Conservation (phyloP, 768 basidiomycete species). For the Cantharellus anzutake region DNA sequence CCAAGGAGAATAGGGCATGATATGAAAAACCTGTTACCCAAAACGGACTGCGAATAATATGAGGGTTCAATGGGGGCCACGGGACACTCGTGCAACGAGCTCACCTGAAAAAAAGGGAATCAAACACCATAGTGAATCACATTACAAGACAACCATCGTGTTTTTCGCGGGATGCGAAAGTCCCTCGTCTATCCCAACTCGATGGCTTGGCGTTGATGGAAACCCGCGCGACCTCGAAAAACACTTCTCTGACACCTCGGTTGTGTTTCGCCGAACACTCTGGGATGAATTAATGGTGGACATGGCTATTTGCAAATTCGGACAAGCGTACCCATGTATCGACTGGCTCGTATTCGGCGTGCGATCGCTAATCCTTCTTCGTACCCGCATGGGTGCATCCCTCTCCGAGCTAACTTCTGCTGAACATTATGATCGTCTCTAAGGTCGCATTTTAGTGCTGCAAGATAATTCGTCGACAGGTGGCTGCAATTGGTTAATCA, state of each 20-base stretch:
- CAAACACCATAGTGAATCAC: not conserved
- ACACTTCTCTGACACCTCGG: slow-evolving; percentile 83
- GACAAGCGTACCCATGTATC: slow-evolving; percentile 64
- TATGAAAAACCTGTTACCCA: too few relatives aligned
- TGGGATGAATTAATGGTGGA: slow-evolving; percentile 16
- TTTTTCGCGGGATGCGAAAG: not conserved
- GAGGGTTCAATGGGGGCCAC: too few relatives aligned
- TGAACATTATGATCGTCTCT: slow-evolving; percentile 59
- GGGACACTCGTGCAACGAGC: too few relatives aligned
- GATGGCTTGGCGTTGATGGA: slow-evolving; percentile 59
- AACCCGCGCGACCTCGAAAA: slow-evolving; percentile 78
- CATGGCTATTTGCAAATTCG: not conserved
- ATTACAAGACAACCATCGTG: not conserved
- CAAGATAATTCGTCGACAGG: not conserved
- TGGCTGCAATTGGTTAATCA: slow-evolving; percentile 1
- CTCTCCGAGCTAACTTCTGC: slow-evolving; percentile 54
- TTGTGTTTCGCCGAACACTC: slow-evolving; percentile 98
- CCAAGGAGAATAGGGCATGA: too few relatives aligned
- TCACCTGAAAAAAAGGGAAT: too few relatives aligned
- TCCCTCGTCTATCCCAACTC: slow-evolving; percentile 16
- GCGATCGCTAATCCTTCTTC: slow-evolving; percentile 83
- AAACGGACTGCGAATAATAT: too few relatives aligned
- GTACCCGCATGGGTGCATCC: slow-evolving; percentile 62
- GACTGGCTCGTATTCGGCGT: slow-evolving; percentile 75
- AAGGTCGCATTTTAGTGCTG: slow-evolving; percentile 91